These are phyloP conservation scores for Ganoderma sinense DNA, from an alignment of 1,284 basidiomycete species.

Conservation along the genomic window DNA sequence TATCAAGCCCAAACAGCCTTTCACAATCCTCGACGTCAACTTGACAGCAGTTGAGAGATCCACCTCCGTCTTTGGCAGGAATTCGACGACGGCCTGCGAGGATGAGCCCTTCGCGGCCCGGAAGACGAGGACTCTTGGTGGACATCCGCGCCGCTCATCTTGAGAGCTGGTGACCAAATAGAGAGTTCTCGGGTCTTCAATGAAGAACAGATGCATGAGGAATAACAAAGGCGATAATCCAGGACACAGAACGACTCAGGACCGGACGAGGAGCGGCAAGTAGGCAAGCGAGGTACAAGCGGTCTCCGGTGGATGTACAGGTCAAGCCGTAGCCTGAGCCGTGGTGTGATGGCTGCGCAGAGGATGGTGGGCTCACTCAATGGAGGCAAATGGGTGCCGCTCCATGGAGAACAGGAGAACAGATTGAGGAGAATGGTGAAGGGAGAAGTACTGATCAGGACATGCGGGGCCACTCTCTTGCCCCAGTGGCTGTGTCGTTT, in stretches of 20 bases:
- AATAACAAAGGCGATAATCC: too few species aligned
- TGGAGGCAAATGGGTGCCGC: not conserved
- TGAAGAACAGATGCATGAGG: constrained; percentile 76
- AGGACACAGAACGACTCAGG: not conserved
- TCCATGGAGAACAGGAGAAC: not conserved
- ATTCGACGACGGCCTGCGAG: constrained; percentile 82
- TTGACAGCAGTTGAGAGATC: constrained; percentile 69
- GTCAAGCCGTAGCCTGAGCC: constrained; percentile 1
- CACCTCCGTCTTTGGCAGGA: constrained; percentile 76
- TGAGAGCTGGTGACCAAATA: constrained; percentile 76
- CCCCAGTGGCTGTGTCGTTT: constrained; percentile 13
- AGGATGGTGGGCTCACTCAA: not conserved
- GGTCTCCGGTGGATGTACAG: not conserved
- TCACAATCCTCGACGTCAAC: constrained; percentile 71
- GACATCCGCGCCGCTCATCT: constrained; percentile 66
- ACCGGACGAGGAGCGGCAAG: not conserved
- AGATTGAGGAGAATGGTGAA: not conserved
- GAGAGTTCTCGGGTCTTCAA: constrained; percentile 68
- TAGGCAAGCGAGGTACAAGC: not conserved
- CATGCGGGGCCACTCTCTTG: not conserved
- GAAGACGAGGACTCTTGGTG: constrained; percentile 72
- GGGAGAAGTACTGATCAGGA: not conserved
- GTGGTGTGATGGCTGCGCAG: not conserved
- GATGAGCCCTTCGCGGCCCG: constrained; percentile 64
- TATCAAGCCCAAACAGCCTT: constrained; percentile 85